Evolutionary conservation across 768 basidiomycete genomes (phyloP).

Genomic region (Rhizopogon salebrosus): DNA sequence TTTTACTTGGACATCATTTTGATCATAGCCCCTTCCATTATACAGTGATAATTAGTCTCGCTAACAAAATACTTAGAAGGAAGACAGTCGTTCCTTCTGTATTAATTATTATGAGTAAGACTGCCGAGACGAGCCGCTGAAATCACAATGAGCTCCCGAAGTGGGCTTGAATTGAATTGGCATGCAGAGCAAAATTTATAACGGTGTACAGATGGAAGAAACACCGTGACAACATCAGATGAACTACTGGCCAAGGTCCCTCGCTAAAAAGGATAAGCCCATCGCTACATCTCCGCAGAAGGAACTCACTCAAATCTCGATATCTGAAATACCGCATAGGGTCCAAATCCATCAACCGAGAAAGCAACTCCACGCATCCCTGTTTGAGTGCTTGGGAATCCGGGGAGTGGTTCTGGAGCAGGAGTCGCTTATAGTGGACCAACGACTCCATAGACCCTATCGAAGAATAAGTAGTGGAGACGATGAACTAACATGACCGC

Average conservation of each 20-base stretch:
- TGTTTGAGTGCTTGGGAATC: constrained; percentile 33
- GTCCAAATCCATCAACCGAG: constrained; percentile 60
- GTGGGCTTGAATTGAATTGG: no score
- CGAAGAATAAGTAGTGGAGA: background rate
- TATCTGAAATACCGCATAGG: constrained; percentile 64
- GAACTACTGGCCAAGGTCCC: background rate
- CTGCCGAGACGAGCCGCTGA: no score
- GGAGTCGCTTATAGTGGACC: constrained; percentile 73
- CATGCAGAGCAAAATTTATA: no score
- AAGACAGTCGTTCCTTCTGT: no score
- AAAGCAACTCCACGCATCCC: constrained; percentile 48
- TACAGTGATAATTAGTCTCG: no score
- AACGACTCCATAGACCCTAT: constrained; percentile 94
- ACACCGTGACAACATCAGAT: background rate
- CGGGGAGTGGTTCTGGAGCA: constrained; percentile 44
- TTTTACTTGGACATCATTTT: no score
- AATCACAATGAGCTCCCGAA: no score
- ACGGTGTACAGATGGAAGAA: no score
- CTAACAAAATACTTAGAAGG: no score
- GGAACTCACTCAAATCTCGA: constrained; percentile 49
- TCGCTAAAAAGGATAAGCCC: background rate
- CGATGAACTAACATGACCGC: constrained; percentile 15
- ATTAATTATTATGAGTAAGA: no score
- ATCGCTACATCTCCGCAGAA: no score
- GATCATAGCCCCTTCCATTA: no score